Evolutionary conservation across 192 early-diverging fungal genomes (phyloP).

Genomic region (Backusella australiensis): DNA sequence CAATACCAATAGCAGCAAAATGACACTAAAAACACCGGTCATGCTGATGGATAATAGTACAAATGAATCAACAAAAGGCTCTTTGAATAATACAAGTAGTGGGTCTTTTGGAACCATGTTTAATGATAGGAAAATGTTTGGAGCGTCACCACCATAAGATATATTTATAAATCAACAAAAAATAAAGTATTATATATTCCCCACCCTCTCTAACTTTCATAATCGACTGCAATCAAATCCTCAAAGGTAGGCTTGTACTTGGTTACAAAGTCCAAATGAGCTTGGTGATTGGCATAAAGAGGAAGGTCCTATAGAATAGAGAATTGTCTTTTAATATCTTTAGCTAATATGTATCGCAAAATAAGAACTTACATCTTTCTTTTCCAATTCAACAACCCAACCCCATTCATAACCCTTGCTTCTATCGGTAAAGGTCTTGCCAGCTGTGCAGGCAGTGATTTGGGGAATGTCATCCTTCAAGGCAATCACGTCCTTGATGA

Average conservation of each 20-base stretch:
- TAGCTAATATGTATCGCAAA: too few species aligned
- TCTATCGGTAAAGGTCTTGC: conserved; percentile 33
- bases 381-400: conserved; percentile 35
- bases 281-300: conserved; percentile 21
- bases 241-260: conserved; percentile 16
- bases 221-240: conserved; percentile 33
- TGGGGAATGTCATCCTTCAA: conserved; percentile 32
- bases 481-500: conserved; percentile 19
- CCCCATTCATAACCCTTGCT: conserved; percentile 32
- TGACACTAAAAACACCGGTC: conserved; percentile 22
- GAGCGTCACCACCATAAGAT: conserved; percentile 17
- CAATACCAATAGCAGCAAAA: conserved; percentile 6
- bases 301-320: conserved; percentile 11
- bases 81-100: conserved; percentile 8
- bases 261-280: conserved; percentile 21
- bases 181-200: background rate
- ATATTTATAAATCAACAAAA: background rate
- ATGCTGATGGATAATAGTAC: background rate
- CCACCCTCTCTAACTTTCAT: conserved; percentile 15
- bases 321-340: background rate
- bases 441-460: conserved; percentile 23
- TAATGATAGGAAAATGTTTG: conserved; percentile 35
- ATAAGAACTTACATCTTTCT: conserved; percentile 23
- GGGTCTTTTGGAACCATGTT: conserved; percentile 22
- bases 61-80: background rate